Evolutionary conservation across 2,329 filamentous ascomycete genomes (phyloP), one percentile per base, ranked within the genome.

Genomic region (Ceratocystis huliohia): DNA sequence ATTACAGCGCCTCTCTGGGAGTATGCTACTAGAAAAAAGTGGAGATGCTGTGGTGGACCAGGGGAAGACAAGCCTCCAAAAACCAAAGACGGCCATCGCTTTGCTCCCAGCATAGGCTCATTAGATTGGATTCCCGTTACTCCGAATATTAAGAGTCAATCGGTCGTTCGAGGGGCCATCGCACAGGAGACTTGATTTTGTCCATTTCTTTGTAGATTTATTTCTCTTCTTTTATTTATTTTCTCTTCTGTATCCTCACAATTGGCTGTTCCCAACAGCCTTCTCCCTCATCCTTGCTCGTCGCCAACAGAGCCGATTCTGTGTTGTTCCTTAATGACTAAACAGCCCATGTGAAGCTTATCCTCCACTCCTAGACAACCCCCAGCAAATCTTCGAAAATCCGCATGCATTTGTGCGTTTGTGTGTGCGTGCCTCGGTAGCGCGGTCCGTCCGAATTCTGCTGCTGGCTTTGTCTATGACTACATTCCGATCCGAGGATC

Each of bases 401-500:
- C 46, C n/a, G 46, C 46, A 17, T 48, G 46, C 46, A n/a, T 48
- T 48, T 48, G 53, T 57, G 56, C 28, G 56, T 59, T 37, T 37
- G 30, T 33, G 56, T 37, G 28, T 59, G 56, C 56, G 56, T 59
- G 56, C 56, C 56, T 59, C 56, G 56, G 56, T 59, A 59, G 56
- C 56, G 56, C 56, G 56, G 56, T 37, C 56, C 56, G 56, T 59
- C 28, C 30, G 5, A 33, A 59, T 59, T 59, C 56, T 59, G 56
- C 56, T 37, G 28, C 28, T 59, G 56, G 37, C 37, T 15, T 30
- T 59, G 56, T 37, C 28, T 37, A 20, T 37, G 56, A 30, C 56
- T 33, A 30, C 56, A 59, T 59, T 59, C 56, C 56, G 56, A 30
- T 59, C 56, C 28, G 56, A 59, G 56, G 56, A 59, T 59, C 13